Percentiles rank a stretch among this genome's conserved stretches.
Conservation (phyloP, 345 rosid genomes). For the Turritis glabra region DNA sequence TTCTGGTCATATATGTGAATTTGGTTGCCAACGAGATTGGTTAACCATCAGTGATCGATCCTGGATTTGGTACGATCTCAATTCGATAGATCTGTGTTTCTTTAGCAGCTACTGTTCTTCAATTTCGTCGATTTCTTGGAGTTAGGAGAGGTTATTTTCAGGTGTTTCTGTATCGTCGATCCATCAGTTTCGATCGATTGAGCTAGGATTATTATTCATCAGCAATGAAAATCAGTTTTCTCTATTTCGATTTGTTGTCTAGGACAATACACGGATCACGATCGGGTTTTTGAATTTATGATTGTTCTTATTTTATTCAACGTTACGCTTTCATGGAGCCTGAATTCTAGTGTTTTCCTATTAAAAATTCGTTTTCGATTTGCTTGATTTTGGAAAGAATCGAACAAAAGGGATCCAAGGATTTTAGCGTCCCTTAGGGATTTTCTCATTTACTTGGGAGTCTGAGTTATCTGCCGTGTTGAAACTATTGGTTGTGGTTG, state of each 20-base stretch:
- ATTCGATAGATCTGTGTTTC: slow-evolving; percentile 40
- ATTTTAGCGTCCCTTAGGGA: background rate
- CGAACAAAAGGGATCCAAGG: background rate
- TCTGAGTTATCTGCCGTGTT: background rate
- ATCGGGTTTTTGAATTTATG: slow-evolving; percentile 17
- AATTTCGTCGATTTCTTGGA: background rate
- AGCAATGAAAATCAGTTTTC: background rate
- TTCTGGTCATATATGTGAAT: slow-evolving; percentile 9
- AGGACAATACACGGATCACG: slow-evolving; percentile 18
- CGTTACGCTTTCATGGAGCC: background rate
- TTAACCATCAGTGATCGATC: background rate
- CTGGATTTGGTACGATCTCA: slow-evolving; percentile 3
- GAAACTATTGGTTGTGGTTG: slow-evolving; percentile 1
- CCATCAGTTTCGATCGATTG: slow-evolving; percentile 9
- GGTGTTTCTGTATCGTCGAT: slow-evolving; percentile 1
- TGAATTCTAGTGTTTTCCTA: background rate
- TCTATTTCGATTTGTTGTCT: slow-evolving; percentile 5
- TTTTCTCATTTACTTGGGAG: background rate
- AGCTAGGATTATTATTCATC: slow-evolving; percentile 3
- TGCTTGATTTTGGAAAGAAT: slow-evolving; percentile 13
- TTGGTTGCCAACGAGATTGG: background rate
- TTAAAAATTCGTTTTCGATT: background rate
- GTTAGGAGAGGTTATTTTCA: slow-evolving; percentile 3
- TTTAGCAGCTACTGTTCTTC: slow-evolving; percentile 10
- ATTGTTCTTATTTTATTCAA: slow-evolving; percentile 10